phyloP scores from a whole-genome alignment of 495 filamentous ascomycete genomes.

The Podospora tetraspora region DNA sequence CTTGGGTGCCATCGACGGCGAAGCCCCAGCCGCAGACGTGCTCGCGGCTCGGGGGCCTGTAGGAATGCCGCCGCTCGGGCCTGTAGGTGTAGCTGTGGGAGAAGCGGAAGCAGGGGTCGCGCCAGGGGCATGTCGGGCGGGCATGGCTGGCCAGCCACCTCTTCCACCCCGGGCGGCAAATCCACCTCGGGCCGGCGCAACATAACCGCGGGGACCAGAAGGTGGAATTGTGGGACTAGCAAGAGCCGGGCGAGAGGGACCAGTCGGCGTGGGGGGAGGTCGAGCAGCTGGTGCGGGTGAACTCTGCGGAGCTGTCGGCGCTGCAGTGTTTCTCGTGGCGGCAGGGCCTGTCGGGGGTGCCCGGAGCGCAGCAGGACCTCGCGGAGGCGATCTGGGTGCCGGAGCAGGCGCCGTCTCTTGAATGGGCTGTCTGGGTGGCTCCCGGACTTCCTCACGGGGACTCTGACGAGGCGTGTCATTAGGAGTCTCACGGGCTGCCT shows the following conservation, averaged over 20 bases:
- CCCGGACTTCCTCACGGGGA: slow-evolving; percentile 14
- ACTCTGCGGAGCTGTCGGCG: slow-evolving; percentile 31
- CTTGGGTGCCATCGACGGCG: slow-evolving; percentile 29
- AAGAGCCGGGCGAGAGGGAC: slow-evolving; percentile 31
- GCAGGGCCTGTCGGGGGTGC: slow-evolving; percentile 44
- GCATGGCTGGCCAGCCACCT: slow-evolving; percentile 33
- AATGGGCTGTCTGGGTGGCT: slow-evolving; percentile 17
- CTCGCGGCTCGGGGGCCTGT: slow-evolving; percentile 37
- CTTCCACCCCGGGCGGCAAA: slow-evolving; percentile 37
- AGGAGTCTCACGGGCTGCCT: slow-evolving; percentile 10
- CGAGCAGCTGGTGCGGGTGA: slow-evolving; percentile 28
- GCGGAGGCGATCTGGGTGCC: slow-evolving; percentile 36
- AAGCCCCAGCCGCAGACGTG: slow-evolving; percentile 9
- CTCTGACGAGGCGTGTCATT: slow-evolving; percentile 11
- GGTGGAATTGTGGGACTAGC: slow-evolving; percentile 38
- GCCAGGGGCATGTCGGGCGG: slow-evolving; percentile 31
- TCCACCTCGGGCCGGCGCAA: slow-evolving; percentile 32
- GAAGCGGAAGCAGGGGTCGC: slow-evolving; percentile 22
- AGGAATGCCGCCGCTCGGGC: slow-evolving; percentile 34
- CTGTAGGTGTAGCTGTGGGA: slow-evolving; percentile 28
- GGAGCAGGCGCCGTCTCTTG: slow-evolving; percentile 25
- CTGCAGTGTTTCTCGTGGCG: slow-evolving; percentile 33
- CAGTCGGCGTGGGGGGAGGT: slow-evolving; percentile 28
- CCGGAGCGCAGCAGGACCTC: slow-evolving; percentile 44
- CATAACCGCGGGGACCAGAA: slow-evolving; percentile 44